Percentiles rank a stretch among this genome's conserved stretches.
These are phyloP conservation scores for Paramecium octaurelia DNA, from an alignment of 73 alveolate genomes.

Conservation along the genomic window DNA sequence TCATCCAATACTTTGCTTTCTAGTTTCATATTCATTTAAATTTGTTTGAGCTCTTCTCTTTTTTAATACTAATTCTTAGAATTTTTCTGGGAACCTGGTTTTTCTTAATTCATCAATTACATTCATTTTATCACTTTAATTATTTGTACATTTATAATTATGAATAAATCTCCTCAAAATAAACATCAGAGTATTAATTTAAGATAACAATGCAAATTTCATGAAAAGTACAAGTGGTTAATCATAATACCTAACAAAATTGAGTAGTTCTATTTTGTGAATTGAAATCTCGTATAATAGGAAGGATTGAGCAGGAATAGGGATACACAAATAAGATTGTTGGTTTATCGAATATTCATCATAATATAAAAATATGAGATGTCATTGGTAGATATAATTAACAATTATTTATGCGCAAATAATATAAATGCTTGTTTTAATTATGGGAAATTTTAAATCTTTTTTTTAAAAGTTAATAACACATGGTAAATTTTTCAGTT, in stretches of 20 bases:
- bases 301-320: neutral
- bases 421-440: neutral
- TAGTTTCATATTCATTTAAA: neutral
- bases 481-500: slow-evolving; percentile 97
- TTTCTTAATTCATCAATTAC: neutral
- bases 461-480: slow-evolving; percentile 8
- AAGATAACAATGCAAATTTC: neutral
- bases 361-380: neutral
- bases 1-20: neutral
- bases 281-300: neutral
- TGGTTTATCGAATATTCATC: neutral
- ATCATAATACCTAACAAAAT: neutral
- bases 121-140: neutral
- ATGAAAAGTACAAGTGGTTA: neutral
- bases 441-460: neutral
- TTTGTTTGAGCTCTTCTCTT: neutral
- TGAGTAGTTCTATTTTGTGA: neutral
- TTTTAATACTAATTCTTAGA: neutral
- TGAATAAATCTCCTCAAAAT: neutral
- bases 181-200: neutral
- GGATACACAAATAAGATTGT: neutral
- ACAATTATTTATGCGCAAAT: neutral
- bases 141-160: neutral
- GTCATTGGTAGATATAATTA: neutral
- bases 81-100: slow-evolving; percentile 73